Percentiles rank a stretch among this genome's conserved stretches.
Evolutionary conservation across 495 filamentous ascomycete genomes (phyloP).

Genomic region (Pyrenula aspistea): DNA sequence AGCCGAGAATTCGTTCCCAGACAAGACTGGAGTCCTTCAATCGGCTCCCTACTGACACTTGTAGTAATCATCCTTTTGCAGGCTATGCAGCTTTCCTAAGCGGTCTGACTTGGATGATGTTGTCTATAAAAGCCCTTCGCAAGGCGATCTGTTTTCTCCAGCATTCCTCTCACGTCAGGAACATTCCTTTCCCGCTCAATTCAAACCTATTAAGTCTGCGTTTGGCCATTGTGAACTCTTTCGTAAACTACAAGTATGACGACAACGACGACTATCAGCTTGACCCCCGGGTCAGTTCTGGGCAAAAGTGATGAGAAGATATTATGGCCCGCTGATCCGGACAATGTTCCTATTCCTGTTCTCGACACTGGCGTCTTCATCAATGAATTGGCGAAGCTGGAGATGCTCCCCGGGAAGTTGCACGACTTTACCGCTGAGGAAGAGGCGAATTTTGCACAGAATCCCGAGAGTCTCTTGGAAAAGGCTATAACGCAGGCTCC

Average conservation of each 20-base stretch:
- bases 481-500: neutral
- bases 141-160: too few relatives aligned
- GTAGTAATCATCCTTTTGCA: too few relatives aligned
- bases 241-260: neutral
- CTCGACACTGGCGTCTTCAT: neutral
- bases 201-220: too few relatives aligned
- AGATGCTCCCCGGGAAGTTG: neutral
- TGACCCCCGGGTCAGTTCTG: neutral
- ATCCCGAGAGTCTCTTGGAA: neutral
- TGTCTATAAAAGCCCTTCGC: too few relatives aligned
- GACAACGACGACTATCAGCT: neutral
- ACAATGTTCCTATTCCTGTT: neutral
- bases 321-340: neutral
- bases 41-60: too few relatives aligned
- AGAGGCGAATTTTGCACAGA: neutral
- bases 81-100: too few relatives aligned
- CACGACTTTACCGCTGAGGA: neutral
- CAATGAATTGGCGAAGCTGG: neutral
- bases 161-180: too few relatives aligned
- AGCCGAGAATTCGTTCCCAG: too few relatives aligned
- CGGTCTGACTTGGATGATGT: too few relatives aligned
- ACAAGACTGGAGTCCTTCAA: too few relatives aligned
- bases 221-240: too few relatives aligned
- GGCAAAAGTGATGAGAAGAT: neutral
- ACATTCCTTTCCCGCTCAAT: too few relatives aligned